A percentile compares a stretch with the other conserved stretches of the same genome.
phyloP scores from a whole-genome alignment of 2,329 filamentous ascomycete species.

The Penicillium sp. region DNA sequence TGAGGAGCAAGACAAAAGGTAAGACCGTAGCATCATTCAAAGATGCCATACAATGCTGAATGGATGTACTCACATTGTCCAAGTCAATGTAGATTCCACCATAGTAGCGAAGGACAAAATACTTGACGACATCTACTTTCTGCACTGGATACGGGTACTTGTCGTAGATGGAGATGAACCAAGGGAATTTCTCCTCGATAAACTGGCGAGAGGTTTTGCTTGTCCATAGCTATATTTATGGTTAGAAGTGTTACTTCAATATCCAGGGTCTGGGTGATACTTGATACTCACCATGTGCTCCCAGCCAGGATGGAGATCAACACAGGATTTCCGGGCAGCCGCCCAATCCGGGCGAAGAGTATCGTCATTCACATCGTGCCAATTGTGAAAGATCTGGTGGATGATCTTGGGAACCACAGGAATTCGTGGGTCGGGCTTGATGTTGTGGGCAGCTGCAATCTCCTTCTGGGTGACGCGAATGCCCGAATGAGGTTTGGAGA shows the following conservation, averaged over 20 bases:
- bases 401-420: conserved; percentile 5
- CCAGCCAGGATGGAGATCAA: conserved; percentile 8
- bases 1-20: no score
- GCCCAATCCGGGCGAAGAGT: conserved; percentile 3
- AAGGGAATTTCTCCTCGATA: conserved; percentile 23
- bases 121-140: conserved; percentile 29
- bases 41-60: background rate
- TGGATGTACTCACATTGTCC: conserved; percentile 15
- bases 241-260: background rate
- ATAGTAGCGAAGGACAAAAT: conserved; percentile 29
- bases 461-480: background rate
- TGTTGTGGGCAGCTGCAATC: background rate
- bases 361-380: conserved; percentile 5
- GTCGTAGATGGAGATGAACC: conserved; percentile 29
- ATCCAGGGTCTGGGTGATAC: background rate
- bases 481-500: background rate
- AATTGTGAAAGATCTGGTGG: conserved; percentile 9
- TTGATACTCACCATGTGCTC: conserved; percentile 5
- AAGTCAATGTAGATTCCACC: conserved; percentile 32
- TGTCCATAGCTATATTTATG: conserved; percentile 28
- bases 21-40: no score
- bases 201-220: conserved; percentile 23
- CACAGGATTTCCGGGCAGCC: background rate
- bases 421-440: background rate
- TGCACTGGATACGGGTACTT: conserved; percentile 26